Percentiles rank a stretch among this genome's conserved stretches.
Conservation (phyloP, 2,329 filamentous ascomycete genomes). For the Thyridium curvatum region DNA sequence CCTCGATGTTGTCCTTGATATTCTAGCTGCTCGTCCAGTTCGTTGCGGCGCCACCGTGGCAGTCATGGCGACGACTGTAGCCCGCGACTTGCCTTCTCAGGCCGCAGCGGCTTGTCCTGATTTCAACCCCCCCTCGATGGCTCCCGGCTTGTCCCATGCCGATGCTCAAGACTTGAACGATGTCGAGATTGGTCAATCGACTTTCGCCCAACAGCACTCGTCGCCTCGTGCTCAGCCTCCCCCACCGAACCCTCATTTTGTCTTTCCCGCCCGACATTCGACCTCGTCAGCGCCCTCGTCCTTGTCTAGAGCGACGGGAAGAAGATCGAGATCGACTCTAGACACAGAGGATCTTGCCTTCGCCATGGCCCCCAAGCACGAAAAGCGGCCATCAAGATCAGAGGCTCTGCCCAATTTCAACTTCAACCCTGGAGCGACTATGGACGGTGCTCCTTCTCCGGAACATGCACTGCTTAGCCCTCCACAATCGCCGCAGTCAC, state of each 20-base stretch:
- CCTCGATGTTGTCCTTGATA: too few relatives aligned
- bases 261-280: slow-evolving; percentile 49
- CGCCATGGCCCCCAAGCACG: slow-evolving; percentile 19
- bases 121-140: too few relatives aligned
- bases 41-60: too few relatives aligned
- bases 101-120: too few relatives aligned
- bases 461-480: slow-evolving; percentile 42
- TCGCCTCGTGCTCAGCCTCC: slow-evolving; percentile 29
- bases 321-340: slow-evolving; percentile 47
- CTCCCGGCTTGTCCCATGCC: too few relatives aligned
- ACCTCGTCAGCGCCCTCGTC: slow-evolving; percentile 41
- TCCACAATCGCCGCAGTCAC: slow-evolving; percentile 47
- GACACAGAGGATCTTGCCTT: slow-evolving; percentile 31
- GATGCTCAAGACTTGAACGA: too few relatives aligned
- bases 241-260: slow-evolving; percentile 57
- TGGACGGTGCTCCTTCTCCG: slow-evolving; percentile 22
- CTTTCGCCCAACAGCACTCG: slow-evolving; percentile 19
- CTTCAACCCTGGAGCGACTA: slow-evolving; percentile 17
- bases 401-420: slow-evolving; percentile 33
- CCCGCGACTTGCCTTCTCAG: too few relatives aligned
- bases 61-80: too few relatives aligned
- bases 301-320: slow-evolving; percentile 39
- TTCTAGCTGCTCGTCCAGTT: too few relatives aligned
- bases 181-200: too few relatives aligned
- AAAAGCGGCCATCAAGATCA: slow-evolving; percentile 21